phyloP scores from a whole-genome alignment of 495 filamentous ascomycete species.

The Lophiotrema nucula region DNA sequence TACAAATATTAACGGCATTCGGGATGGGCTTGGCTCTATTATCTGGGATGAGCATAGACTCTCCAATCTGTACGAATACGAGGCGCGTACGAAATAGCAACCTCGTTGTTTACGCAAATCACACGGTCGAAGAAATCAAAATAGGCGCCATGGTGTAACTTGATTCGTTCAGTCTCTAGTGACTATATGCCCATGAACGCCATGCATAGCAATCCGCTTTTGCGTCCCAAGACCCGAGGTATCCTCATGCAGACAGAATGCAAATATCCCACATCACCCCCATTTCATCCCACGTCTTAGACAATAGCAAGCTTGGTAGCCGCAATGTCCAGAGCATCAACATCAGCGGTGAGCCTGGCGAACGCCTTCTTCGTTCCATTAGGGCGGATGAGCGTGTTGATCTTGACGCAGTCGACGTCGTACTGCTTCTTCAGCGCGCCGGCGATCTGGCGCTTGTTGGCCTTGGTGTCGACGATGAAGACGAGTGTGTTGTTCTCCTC shows the following conservation, averaged over 20 bases:
- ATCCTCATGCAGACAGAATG: constrained; percentile 1
- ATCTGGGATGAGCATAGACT: no score
- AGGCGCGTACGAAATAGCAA: no score
- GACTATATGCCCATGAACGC: constrained; percentile 30
- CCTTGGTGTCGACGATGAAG: constrained; percentile 96
- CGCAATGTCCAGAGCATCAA: constrained; percentile 98
- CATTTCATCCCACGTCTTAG: constrained; percentile 46
- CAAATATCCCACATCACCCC: background rate
- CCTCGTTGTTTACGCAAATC: no score
- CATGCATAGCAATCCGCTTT: constrained; percentile 21
- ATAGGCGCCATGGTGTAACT: constrained; percentile 19
- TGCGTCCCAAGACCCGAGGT: constrained; percentile 3
- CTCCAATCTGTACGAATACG: no score
- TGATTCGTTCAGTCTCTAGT: constrained; percentile 22
- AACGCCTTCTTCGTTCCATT: constrained; percentile 99
- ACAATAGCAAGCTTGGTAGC: constrained; percentile 98
- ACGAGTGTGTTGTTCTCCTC: constrained; percentile 99
- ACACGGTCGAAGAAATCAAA: no score
- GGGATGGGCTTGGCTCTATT: no score
- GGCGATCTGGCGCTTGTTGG: constrained; percentile 99
- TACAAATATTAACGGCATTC: no score
- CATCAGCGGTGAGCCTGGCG: constrained; percentile 88
- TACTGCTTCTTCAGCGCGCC: constrained; percentile 97
- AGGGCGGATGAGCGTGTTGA: constrained; percentile 97
- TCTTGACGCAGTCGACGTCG: constrained; percentile 95